phyloP scores from a whole-genome alignment of 2,329 filamentous ascomycete genomes.

The Fusarium subglutinans region DNA sequence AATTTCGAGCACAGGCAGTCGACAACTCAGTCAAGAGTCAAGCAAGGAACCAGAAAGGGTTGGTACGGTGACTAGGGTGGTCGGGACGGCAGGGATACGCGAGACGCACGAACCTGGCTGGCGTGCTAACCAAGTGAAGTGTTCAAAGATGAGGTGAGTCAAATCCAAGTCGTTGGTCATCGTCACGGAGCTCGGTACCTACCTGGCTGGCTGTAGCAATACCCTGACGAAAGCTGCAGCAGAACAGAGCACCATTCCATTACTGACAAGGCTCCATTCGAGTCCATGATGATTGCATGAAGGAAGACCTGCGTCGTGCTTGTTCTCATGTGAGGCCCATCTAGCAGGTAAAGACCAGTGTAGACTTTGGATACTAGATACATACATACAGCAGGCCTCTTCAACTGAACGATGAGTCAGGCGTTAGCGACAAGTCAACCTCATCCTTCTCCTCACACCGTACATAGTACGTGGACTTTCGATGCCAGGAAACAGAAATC shows the following conservation, averaged over 20 bases:
- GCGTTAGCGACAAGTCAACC: slow-evolving; percentile 2
- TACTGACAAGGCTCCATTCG: slow-evolving; percentile 10
- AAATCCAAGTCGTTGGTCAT: slow-evolving; percentile 27
- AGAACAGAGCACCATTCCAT: neutral
- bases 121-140: slow-evolving; percentile 34
- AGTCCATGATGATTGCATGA: slow-evolving; percentile 17
- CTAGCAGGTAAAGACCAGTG: neutral
- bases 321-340: slow-evolving; percentile 8
- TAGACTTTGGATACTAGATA: neutral
- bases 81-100: slow-evolving; percentile 41
- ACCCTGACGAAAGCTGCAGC: slow-evolving; percentile 6
- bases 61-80: slow-evolving; percentile 39
- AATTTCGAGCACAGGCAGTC: slow-evolving; percentile 14
- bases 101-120: slow-evolving; percentile 42
- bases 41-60: slow-evolving; percentile 23
- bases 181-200: slow-evolving; percentile 4
- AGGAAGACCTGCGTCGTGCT: neutral
- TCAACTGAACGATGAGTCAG: neutral
- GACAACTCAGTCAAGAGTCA: slow-evolving; percentile 20
- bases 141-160: slow-evolving; percentile 30
- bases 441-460: slow-evolving; percentile 15
- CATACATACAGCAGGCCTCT: neutral
- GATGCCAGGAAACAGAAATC: slow-evolving; percentile 5
- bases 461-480: neutral
- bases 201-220: neutral